phyloP scores from a whole-genome alignment of 345 rosid species.

The Ceriops decandra region DNA sequence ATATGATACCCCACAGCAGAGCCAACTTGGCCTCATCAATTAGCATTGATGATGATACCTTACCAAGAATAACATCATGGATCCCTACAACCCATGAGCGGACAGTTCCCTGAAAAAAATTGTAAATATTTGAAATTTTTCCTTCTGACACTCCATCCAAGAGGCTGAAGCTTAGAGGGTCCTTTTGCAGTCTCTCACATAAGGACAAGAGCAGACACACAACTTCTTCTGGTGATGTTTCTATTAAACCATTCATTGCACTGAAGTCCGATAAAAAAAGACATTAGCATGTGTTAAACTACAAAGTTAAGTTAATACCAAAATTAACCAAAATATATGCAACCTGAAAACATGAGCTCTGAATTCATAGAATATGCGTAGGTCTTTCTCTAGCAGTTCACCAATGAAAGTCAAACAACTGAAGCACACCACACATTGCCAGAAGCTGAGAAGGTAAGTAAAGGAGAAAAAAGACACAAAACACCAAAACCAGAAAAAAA shows the following conservation, averaged over 20 bases:
- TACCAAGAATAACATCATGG: constrained; percentile 30
- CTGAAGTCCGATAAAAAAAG: constrained; percentile 40
- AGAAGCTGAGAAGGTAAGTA: constrained; percentile 14
- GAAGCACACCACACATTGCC: constrained; percentile 32
- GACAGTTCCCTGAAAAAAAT: constrained; percentile 40
- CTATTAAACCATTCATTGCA: constrained; percentile 60
- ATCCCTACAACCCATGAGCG: constrained; percentile 26
- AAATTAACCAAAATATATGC: neutral
- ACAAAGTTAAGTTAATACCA: neutral
- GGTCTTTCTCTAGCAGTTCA: constrained; percentile 56
- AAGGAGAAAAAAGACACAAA: neutral
- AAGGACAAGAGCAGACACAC: constrained; percentile 49
- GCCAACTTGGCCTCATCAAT: constrained; percentile 47
- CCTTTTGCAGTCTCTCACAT: constrained; percentile 55
- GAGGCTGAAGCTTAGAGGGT: constrained; percentile 22
- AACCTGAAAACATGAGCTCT: constrained; percentile 60
- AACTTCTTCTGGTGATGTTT: constrained; percentile 54
- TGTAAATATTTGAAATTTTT: constrained; percentile 35
- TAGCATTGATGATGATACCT: constrained; percentile 23
- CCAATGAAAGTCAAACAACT: constrained; percentile 61
- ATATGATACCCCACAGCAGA: constrained; percentile 60
- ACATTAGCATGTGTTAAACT: neutral
- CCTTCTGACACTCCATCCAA: constrained; percentile 41
- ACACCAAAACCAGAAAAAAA: constrained; percentile 11
- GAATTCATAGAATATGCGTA: constrained; percentile 40